Evolutionary conservation across 768 basidiomycete genomes (phyloP), one percentile per base, ranked within the genome.

Genomic region (Leccinum disarticulatum): DNA sequence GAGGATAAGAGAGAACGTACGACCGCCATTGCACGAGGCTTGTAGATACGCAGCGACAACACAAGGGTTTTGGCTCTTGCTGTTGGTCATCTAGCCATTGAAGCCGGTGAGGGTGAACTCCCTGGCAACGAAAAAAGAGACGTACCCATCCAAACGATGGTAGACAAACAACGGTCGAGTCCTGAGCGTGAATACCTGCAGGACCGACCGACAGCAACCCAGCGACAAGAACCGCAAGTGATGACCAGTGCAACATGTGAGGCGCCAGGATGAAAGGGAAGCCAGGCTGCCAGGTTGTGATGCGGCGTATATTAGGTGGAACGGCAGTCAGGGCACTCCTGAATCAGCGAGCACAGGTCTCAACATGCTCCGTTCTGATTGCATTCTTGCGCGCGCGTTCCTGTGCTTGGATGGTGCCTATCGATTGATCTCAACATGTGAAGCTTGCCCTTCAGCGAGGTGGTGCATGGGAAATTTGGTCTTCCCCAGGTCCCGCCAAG

Each of bases 1-100:
- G 5, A 55, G 13, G 19, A 46, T 3, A 48, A 43, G 48, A 49
- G 58, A 30, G 28, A 17, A 72, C 80, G 59, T 59, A 82, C 80
- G 65, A 36, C 79, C 77, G 50, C 68, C 71, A 54, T 66, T 75
- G 52, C 82, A 84, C 1, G 75, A 74, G 25, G 79, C 73, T 46
- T 80, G 66, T 1, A 83, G 67, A 43, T 76, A 77, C 1, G 81
- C 76, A 13, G 80, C 70, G 22, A 84, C 68, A 15, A 74, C 52
- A 61, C 82, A 84, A 19, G 82, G 81, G n/a, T 70, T 79, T 60
- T 83, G 77, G 48, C 69, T 69, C 53, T 76, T 74, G 25, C 80
- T 80, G 58, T 85, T 85, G 52, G 52, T 13, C 72, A 74, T 71
- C 72, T 73, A 22, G 13, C 31, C 54, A 36, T 33, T 6, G 28